Conservation (phyloP, 1,284 basidiomycete species). For the Dichomitus squalens region DNA sequence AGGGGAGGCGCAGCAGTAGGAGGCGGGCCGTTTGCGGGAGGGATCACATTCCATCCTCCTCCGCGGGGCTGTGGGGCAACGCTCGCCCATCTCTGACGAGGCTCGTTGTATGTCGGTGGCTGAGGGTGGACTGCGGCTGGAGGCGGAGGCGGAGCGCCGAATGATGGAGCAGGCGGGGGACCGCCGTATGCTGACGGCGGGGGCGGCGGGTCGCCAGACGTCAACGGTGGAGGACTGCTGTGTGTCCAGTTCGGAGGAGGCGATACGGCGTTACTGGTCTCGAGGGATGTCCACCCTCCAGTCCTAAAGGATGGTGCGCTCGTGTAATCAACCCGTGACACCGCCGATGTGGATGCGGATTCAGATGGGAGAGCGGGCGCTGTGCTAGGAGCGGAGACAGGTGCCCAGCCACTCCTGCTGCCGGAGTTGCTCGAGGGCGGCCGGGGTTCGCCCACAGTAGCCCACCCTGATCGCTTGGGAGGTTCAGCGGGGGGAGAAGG, state of each 20-base stretch:
- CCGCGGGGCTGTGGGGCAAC: background rate
- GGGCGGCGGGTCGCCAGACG: too few species aligned
- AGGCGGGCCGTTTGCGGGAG: background rate
- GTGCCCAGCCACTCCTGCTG: slow-evolving; percentile 9
- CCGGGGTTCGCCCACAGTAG: slow-evolving; percentile 37
- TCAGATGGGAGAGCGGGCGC: slow-evolving; percentile 25
- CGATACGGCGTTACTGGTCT: slow-evolving; percentile 37
- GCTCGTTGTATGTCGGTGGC: slow-evolving; percentile 22
- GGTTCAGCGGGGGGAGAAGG: slow-evolving; percentile 6
- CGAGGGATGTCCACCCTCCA: slow-evolving; percentile 65
- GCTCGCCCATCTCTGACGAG: slow-evolving; percentile 13
- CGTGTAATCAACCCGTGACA: slow-evolving; percentile 17
- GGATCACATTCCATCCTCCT: slow-evolving; percentile 7
- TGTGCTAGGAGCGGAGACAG: slow-evolving; percentile 18
- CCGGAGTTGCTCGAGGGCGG: slow-evolving; percentile 7
- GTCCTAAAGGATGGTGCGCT: slow-evolving; percentile 50
- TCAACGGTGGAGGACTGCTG: too few species aligned
- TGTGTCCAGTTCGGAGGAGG: too few species aligned
- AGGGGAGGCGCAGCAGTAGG: slow-evolving; percentile 6
- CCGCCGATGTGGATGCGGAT: slow-evolving; percentile 21
- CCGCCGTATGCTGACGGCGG: slow-evolving; percentile 20
- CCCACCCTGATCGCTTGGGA: slow-evolving; percentile 25
- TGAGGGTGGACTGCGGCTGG: slow-evolving; percentile 23
- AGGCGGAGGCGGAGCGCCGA: slow-evolving; percentile 24
- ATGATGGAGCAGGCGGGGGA: slow-evolving; percentile 6